phyloP scores from a whole-genome alignment of 2,329 filamentous ascomycete species.

The Gliomastix tumulicola region DNA sequence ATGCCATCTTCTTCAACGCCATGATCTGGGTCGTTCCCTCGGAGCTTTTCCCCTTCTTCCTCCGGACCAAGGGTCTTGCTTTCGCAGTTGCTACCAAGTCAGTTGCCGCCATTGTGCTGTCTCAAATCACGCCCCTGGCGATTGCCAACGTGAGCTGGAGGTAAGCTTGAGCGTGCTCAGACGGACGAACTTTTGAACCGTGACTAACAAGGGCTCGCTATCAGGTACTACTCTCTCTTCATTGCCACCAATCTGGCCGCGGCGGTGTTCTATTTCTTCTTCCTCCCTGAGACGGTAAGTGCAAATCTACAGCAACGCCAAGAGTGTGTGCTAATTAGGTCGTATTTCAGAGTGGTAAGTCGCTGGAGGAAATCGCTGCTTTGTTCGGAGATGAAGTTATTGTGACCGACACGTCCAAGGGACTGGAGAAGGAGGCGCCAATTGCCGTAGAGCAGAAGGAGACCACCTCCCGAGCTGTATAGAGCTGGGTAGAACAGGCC shows the following conservation, averaged over 20 bases:
- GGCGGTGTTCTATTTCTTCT: conserved; percentile 17
- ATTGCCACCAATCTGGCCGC: conserved; percentile 18
- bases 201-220: neutral
- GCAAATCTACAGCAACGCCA: too few species aligned
- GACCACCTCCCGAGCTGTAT: too few species aligned
- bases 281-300: conserved; percentile 20
- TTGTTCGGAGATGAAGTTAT: conserved; percentile 16
- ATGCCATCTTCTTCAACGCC: conserved; percentile 23
- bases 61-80: conserved; percentile 12
- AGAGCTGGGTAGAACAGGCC: too few species aligned
- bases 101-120: conserved; percentile 17
- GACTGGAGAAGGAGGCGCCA: too few species aligned
- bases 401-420: too few species aligned
- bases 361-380: conserved; percentile 14
- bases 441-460: too few species aligned
- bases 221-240: conserved; percentile 17
- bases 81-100: conserved; percentile 16
- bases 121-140: conserved; percentile 15
- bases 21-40: conserved; percentile 20
- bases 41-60: conserved; percentile 16
- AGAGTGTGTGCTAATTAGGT: too few species aligned
- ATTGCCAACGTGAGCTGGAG: conserved; percentile 15
- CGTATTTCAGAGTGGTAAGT: too few species aligned
- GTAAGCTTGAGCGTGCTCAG: neutral
- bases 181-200: too few species aligned